Base-by-base conservation (phyloP, 306 rosid species). In the Cucurbita maxima region DNA sequence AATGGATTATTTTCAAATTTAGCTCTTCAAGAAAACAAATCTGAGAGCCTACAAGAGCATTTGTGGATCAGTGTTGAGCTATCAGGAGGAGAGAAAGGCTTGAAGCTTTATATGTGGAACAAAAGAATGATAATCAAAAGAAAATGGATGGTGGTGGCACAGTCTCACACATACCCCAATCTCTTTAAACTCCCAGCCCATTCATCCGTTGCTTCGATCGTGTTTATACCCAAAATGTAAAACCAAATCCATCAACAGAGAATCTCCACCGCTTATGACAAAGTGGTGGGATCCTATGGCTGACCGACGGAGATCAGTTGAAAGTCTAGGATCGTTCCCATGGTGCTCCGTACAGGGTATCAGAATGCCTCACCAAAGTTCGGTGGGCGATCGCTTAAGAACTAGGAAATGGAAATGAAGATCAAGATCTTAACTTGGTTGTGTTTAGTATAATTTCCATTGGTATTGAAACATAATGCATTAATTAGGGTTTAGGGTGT, bases 11-110 rank as follows among this genome's bases (percentile, higher is more conserved):
- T 7, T 58, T 54, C 54, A 45, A 44, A 67, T 12, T 40, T 53
- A 12, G 34, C 37, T 57, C 59, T 70, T 60, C 43, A 76, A 74
- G 72, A 74, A 56, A 78, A 70, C 67, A 74, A 84, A 88, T 80
- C 81, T 66, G 81, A 73, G 82, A 80, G 81, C 73, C 78, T 62
- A 30, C 71, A 78, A 58, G 66, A 67, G 80, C 77, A 66, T 76
- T 40, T 47, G 80, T 62, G 60, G 50, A 69, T 50, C 14, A 43
- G 77, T 43, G 10, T 18, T 5, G 37, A 74, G 70, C 41, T 58
- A 43, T 73, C 19, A 73, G 10, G 52, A 64, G 52, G 56, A 51
- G 45, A 61, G 30, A 47, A 45, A 76, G 67, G 56, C 30, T 64
- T 16, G 48, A 61, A 57, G 74, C 74, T 82, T 77, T 72, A 30